phyloP scores from a whole-genome alignment of 805 yeast genomes.

The Sporopachydermia lactativora region DNA sequence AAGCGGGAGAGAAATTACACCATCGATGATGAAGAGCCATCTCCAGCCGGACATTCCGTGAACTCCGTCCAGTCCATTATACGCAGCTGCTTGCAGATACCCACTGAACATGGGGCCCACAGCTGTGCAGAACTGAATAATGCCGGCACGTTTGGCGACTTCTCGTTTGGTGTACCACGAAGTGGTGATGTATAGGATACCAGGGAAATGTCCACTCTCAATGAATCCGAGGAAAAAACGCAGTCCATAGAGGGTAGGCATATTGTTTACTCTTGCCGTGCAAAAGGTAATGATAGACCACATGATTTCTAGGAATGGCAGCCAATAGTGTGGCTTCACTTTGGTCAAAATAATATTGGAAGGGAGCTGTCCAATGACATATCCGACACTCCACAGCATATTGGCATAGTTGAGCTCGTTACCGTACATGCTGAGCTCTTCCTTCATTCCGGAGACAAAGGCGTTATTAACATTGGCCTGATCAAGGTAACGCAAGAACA shows the following conservation, averaged over 20 bases:
- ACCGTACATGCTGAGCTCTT: constrained; percentile 17
- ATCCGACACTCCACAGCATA: constrained; percentile 17
- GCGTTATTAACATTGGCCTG: constrained; percentile 29
- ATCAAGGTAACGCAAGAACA: constrained; percentile 20
- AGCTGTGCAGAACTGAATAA: constrained; percentile 15
- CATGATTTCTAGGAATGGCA: constrained; percentile 16
- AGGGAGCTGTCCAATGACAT: constrained; percentile 19
- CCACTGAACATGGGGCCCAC: constrained; percentile 38
- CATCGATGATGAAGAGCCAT: constrained; percentile 62
- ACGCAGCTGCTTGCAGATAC: constrained; percentile 44
- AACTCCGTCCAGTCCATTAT: constrained; percentile 30
- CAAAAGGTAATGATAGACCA: constrained; percentile 15
- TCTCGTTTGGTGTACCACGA: constrained; percentile 18
- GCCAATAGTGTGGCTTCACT: constrained; percentile 14
- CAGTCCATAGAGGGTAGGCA: constrained; percentile 14
- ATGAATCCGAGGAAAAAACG: constrained; percentile 19
- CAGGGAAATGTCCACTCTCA: constrained; percentile 17
- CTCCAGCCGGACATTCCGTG: constrained; percentile 51
- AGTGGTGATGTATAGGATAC: constrained; percentile 14
- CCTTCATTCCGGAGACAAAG: constrained; percentile 27
- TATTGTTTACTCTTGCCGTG: constrained; percentile 13
- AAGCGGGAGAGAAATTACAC: constrained; percentile 29
- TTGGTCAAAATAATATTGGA: constrained; percentile 17
- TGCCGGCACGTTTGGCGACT: constrained; percentile 15
- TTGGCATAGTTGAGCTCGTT: constrained; percentile 13